Conservation (phyloP, 805 yeast genomes). For the Candida insectorum region DNA sequence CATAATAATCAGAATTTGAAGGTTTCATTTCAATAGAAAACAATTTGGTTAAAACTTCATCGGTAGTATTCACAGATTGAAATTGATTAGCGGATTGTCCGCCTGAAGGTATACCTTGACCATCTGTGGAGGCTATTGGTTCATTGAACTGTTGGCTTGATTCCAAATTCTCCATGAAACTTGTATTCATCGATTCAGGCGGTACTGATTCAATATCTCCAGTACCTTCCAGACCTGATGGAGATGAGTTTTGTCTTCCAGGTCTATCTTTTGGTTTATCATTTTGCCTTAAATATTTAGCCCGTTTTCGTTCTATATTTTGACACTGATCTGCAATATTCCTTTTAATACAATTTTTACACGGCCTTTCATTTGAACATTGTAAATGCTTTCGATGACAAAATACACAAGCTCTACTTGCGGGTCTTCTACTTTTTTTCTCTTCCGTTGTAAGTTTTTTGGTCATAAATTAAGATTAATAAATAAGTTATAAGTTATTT, state of each 20-base stretch:
- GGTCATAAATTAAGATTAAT: constrained; percentile 60
- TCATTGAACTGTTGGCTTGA: neutral
- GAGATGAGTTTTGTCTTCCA: constrained; percentile 2
- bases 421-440: constrained; percentile 56
- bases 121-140: neutral
- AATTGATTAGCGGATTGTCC: neutral
- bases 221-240: constrained; percentile 1
- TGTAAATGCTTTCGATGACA: constrained; percentile 74
- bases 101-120: no score
- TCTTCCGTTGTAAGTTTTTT: constrained; percentile 53
- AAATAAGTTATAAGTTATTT: no score
- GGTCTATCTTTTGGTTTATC: no score
- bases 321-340: constrained; percentile 52
- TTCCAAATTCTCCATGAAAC: neutral
- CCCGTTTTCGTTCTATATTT: constrained; percentile 55
- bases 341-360: constrained; percentile 66
- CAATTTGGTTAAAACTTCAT: constrained; percentile 23
- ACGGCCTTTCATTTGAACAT: constrained; percentile 68
- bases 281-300: constrained; percentile 30
- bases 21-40: constrained; percentile 15
- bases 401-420: constrained; percentile 65
- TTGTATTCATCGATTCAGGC: neutral
- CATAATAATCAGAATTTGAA: constrained; percentile 8
- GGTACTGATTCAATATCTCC: constrained; percentile 3
- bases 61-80: constrained; percentile 24